Percentiles rank a stretch among this genome's conserved stretches.
phyloP scores from a whole-genome alignment of 202 grass and related monocot genomes.

The Hordeum pubiflorum region DNA sequence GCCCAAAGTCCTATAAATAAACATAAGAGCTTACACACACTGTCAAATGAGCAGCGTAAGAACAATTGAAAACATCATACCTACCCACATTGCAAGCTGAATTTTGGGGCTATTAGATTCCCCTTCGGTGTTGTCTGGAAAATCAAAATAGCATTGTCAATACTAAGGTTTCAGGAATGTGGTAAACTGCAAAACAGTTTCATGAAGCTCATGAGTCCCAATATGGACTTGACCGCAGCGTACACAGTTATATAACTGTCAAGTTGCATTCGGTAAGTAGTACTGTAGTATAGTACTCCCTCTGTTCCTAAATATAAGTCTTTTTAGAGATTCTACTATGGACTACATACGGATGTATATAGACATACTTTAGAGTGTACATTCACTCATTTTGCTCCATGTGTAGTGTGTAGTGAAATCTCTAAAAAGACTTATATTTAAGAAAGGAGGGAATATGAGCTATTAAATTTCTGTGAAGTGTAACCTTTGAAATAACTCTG shows the following conservation, averaged over 20 bases:
- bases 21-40: background rate
- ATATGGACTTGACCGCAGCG: background rate
- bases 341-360: too few species aligned
- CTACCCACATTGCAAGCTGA: slow-evolving; percentile 99
- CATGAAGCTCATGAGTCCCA: background rate
- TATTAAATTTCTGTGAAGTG: background rate
- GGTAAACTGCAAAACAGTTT: background rate
- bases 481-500: background rate
- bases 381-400: too few species aligned
- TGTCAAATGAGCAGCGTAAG: background rate
- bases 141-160: background rate
- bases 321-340: too few species aligned
- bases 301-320: too few species aligned
- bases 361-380: too few species aligned
- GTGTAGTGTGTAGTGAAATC: too few species aligned
- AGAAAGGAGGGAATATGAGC: too few species aligned
- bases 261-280: background rate
- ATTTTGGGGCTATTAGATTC: slow-evolving; percentile 53
- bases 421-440: too few species aligned
- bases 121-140: slow-evolving; percentile 41
- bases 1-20: slow-evolving; percentile 73
- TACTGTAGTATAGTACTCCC: background rate
- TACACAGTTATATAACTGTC: background rate
- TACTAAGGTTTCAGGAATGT: background rate
- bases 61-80: slow-evolving; percentile 16